These are phyloP conservation scores for Hypholoma sublateritium DNA, from an alignment of 768 basidiomycete species.

Conservation along the genomic window DNA sequence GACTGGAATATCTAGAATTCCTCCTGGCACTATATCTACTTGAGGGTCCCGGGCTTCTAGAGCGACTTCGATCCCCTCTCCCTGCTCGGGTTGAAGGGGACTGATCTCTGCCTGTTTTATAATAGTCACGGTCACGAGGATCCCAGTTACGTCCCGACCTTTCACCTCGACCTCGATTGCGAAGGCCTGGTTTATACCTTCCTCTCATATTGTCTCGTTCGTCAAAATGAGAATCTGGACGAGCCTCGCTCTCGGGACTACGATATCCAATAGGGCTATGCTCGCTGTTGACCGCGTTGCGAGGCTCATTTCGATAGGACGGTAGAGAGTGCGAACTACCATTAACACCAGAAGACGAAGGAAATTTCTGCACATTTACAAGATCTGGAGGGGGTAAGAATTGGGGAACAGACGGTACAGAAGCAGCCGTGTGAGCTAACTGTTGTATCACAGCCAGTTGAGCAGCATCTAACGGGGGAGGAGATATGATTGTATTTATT, in stretches of 20 bases:
- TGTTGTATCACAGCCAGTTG: constrained; percentile 78
- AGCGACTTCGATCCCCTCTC: constrained; percentile 62
- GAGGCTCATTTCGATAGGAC: constrained; percentile 44
- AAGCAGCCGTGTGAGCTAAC: constrained; percentile 60
- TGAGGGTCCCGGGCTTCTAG: constrained; percentile 59
- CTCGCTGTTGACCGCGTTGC: constrained; percentile 36
- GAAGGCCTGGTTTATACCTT: constrained; percentile 50
- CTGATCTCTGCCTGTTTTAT: constrained; percentile 40
- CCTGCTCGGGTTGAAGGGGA: constrained; percentile 34
- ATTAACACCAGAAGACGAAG: constrained; percentile 30
- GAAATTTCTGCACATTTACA: constrained; percentile 32
- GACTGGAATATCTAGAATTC: constrained; percentile 58
- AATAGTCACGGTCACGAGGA: constrained; percentile 57
- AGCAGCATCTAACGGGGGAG: constrained; percentile 43
- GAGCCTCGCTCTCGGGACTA: constrained; percentile 50
- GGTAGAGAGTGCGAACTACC: constrained; percentile 36
- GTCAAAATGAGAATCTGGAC: constrained; percentile 49
- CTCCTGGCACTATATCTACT: constrained; percentile 54
- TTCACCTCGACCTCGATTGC: constrained; percentile 60
- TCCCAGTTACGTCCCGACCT: constrained; percentile 52
- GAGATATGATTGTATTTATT: constrained; percentile 47
- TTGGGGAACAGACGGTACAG: constrained; percentile 32
- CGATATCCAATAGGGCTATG: constrained; percentile 46
- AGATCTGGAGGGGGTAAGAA: constrained; percentile 26
- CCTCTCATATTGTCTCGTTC: constrained; percentile 52